Evolutionary conservation across 352 stramenopile genomes (phyloP).

Genomic region (Globisporangium barbulae): DNA sequence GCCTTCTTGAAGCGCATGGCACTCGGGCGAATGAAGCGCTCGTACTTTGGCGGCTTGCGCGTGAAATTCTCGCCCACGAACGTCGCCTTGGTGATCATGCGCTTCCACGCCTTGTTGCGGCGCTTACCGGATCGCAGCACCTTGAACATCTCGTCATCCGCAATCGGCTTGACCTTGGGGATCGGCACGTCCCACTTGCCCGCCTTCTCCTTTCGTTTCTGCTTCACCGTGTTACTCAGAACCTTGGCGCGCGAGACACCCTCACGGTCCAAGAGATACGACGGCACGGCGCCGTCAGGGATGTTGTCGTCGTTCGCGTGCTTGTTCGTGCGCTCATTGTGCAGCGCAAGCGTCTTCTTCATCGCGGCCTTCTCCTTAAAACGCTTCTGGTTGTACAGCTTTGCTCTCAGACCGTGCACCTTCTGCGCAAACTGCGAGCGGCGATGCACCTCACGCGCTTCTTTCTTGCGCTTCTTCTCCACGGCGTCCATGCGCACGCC

Average conservation of each 20-base stretch:
- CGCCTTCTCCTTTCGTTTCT: slow-evolving; percentile 99
- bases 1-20: slow-evolving; percentile 99
- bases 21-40: slow-evolving; percentile 99
- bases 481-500: slow-evolving; percentile 96
- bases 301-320: slow-evolving; percentile 97
- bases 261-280: slow-evolving; percentile 99
- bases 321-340: slow-evolving; percentile 99
- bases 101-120: slow-evolving; percentile 91
- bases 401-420: slow-evolving; percentile 97
- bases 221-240: slow-evolving; percentile 99
- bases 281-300: slow-evolving; percentile 95
- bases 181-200: slow-evolving; percentile 99
- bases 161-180: slow-evolving; percentile 89
- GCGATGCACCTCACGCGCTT: slow-evolving; percentile 97
- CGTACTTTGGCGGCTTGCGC: slow-evolving; percentile 99
- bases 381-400: slow-evolving; percentile 99
- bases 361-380: slow-evolving; percentile 99
- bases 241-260: slow-evolving; percentile 98
- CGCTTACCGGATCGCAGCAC: slow-evolving; percentile 96
- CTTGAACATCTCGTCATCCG: slow-evolving; percentile 99
- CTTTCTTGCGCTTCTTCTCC: slow-evolving; percentile 98
- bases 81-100: slow-evolving; percentile 94
- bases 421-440: slow-evolving; percentile 98
- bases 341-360: slow-evolving; percentile 99
- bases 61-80: slow-evolving; percentile 99